These are phyloP conservation scores for Flaveria bidentis DNA, from an alignment of 129 eudicot genomes.

Conservation along the genomic window DNA sequence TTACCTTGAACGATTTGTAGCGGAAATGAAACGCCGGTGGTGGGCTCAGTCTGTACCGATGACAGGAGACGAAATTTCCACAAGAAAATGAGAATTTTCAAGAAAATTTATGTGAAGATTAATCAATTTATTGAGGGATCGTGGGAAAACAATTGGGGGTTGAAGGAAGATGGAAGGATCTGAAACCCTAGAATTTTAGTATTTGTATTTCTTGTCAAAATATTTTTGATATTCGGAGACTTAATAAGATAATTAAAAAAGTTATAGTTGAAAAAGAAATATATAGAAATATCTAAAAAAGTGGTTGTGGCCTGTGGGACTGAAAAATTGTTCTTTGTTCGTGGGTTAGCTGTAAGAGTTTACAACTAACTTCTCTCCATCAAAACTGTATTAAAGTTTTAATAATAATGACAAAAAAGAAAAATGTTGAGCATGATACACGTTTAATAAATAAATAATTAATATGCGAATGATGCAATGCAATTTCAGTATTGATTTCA, in stretches of 20 bases:
- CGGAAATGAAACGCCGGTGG: conserved; percentile 20
- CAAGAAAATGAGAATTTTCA: not conserved
- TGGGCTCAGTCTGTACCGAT: conserved; percentile 18
- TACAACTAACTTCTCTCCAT: conserved; percentile 24
- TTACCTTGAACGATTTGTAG: conserved; percentile 26
- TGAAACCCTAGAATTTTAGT: conserved; percentile 31
- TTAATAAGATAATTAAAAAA: not conserved
- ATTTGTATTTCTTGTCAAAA: not conserved
- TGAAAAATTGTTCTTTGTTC: conserved; percentile 16
- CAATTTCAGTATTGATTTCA: too few relatives aligned
- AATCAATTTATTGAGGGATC: not conserved
- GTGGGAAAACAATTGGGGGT: not conserved
- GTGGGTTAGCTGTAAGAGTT: conserved; percentile 37
- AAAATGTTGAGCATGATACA: too few relatives aligned
- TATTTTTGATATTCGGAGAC: conserved; percentile 21
- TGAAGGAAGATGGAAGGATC: conserved; percentile 12
- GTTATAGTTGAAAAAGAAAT: not conserved
- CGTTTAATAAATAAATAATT: too few relatives aligned
- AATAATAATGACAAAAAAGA: not conserved
- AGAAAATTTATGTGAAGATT: not conserved
- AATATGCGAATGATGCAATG: too few relatives aligned
- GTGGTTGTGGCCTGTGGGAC: conserved; percentile 25
- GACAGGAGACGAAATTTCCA: conserved; percentile 15
- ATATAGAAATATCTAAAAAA: not conserved
- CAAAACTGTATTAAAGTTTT: not conserved